phyloP scores from a whole-genome alignment of 148 eudicot species.

The Euryodendron excelsum region DNA sequence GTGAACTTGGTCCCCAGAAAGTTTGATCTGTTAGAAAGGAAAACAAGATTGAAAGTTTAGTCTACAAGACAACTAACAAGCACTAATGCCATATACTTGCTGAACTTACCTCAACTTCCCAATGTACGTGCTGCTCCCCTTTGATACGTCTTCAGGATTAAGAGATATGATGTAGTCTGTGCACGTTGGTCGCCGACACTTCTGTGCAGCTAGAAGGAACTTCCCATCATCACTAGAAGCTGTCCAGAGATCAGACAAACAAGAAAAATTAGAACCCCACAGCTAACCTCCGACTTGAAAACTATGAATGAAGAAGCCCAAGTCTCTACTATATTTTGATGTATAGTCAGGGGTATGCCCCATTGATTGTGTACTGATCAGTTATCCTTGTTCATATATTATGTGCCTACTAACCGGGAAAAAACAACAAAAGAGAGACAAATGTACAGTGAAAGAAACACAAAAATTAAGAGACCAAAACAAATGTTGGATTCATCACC shows the following conservation, averaged over 20 bases:
- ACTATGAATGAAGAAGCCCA: neutral
- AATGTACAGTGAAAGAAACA: neutral
- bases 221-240: slow-evolving; percentile 83
- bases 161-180: slow-evolving; percentile 77
- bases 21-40: slow-evolving; percentile 55
- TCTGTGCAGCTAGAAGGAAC: slow-evolving; percentile 80
- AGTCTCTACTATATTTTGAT: neutral
- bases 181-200: slow-evolving; percentile 73
- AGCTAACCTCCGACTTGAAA: neutral
- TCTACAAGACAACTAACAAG: neutral
- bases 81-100: neutral
- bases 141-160: slow-evolving; percentile 63
- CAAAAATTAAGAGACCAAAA: neutral
- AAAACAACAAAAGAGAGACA: neutral
- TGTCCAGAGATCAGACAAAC: slow-evolving; percentile 21
- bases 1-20: slow-evolving; percentile 89
- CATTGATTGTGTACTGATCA: too few relatives aligned
- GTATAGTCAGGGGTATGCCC: too few relatives aligned
- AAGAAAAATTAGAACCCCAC: neutral
- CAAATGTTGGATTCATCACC: slow-evolving; percentile 32
- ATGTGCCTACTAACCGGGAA: too few relatives aligned
- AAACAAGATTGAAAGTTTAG: slow-evolving; percentile 4
- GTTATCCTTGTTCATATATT: too few relatives aligned
- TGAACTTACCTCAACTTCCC: slow-evolving; percentile 76
- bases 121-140: slow-evolving; percentile 68